Base-by-base conservation (phyloP, 768 basidiomycete species). In the Rossbeevera mucosa region DNA sequence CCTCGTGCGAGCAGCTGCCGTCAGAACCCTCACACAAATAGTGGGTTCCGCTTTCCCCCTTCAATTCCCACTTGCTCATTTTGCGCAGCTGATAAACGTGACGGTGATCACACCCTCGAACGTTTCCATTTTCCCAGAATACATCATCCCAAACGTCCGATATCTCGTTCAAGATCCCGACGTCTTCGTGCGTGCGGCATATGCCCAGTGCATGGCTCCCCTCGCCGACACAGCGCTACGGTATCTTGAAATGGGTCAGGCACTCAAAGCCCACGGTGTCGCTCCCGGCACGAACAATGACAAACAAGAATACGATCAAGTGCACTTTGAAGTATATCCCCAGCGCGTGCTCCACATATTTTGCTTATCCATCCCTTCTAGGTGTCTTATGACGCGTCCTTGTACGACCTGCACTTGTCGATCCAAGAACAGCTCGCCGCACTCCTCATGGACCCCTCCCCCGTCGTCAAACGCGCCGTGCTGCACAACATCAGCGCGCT, bases 201-300 rank as follows among this genome's bases (percentile, higher is more conserved):
- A 88, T 62, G 96, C 94, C 0, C 88, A 91, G 59, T 89, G 87
- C 57, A 82, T 98, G 31, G 86, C 86, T 1, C 79, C 83, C 18
- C 76, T 99, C 2, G 93, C 94, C 0, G 88, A 93, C 51, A 90
- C 88, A 0, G 91, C 92, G 2, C 78, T 89, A 50, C 78, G 86
- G 38, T 96, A 94, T 69, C 74, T 98, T 28, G 94, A 98, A 67
- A 93, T 97, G 84, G 88, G 85, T 0, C 92, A 96, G 64, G 89
- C 93, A 0, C 72, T 94, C 55, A 91, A 88, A 65, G 89, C 87
- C 0, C 87, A 92, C 54, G 90, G 90, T 0, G 66, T 86, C 7
- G 71, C 78, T 13, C 73, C 80, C 2, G 67, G 66, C 12, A 43
- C 54, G 6, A 68, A 62, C 24, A 57, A 55, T 7, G 84, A 88